Conservation (phyloP, 176 grass and related monocot genomes). For the Musa beccarii region DNA sequence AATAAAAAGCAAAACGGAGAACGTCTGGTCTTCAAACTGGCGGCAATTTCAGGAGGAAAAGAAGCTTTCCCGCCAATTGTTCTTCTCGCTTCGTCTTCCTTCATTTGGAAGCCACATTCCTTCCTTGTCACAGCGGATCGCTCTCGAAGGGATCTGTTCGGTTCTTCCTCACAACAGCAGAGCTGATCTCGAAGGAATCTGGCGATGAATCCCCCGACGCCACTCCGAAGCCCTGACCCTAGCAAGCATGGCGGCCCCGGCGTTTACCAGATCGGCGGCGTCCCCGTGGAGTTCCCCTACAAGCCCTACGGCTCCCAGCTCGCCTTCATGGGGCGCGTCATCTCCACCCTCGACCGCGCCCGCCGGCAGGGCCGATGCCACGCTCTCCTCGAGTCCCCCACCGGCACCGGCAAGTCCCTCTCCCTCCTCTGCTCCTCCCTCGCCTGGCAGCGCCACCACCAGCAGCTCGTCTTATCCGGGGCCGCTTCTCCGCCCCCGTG, state of each 20-base stretch:
- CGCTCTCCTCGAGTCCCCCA: slow-evolving; percentile 90
- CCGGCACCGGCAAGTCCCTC: slow-evolving; percentile 86
- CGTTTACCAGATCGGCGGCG: slow-evolving; percentile 73
- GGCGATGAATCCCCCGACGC: slow-evolving; percentile 32
- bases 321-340: slow-evolving; percentile 94
- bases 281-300: slow-evolving; percentile 88
- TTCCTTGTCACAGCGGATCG: not conserved
- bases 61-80: too few species aligned
- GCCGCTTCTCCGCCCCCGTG: slow-evolving; percentile 3
- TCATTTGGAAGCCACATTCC: too few species aligned
- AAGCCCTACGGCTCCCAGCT: slow-evolving; percentile 87
- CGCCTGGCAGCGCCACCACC: slow-evolving; percentile 74
- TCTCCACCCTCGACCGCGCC: slow-evolving; percentile 64
- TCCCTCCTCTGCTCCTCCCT: slow-evolving; percentile 93
- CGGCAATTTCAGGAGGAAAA: too few species aligned
- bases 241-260: slow-evolving; percentile 1
- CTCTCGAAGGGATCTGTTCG: not conserved
- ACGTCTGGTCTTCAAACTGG: too few species aligned
- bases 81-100: too few species aligned
- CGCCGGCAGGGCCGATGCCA: slow-evolving; percentile 67
- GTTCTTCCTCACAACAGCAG: not conserved
- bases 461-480: slow-evolving; percentile 20
- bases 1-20: too few species aligned
- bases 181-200: not conserved
- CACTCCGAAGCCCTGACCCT: slow-evolving; percentile 23